phyloP scores from a whole-genome alignment of 2,329 filamentous ascomycete species.

The Fusarium odoratissimum region DNA sequence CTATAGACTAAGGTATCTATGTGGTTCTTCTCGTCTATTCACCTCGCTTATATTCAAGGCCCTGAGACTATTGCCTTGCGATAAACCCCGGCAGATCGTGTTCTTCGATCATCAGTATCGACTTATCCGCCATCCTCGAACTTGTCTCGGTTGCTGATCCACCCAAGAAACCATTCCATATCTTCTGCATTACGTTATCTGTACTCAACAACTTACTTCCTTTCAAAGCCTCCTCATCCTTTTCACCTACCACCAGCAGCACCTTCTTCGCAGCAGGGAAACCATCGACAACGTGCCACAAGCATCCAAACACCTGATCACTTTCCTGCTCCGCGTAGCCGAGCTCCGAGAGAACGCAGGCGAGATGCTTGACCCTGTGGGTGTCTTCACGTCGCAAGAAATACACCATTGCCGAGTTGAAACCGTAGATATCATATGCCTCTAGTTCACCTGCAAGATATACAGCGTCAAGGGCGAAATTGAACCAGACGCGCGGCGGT shows the following conservation, averaged over 20 bases:
- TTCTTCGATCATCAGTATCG: slow-evolving; percentile 59
- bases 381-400: slow-evolving; percentile 59
- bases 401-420: slow-evolving; percentile 62
- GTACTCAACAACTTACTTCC: slow-evolving; percentile 45
- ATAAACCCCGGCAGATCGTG: slow-evolving; percentile 53
- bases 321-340: slow-evolving; percentile 55
- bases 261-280: slow-evolving; percentile 53
- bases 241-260: slow-evolving; percentile 55
- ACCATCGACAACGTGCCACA: slow-evolving; percentile 62
- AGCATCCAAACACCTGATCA: slow-evolving; percentile 59
- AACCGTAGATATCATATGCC: slow-evolving; percentile 58
- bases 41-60: neutral
- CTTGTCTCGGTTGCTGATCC: slow-evolving; percentile 54
- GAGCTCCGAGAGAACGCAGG: slow-evolving; percentile 58
- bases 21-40: neutral
- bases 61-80: slow-evolving; percentile 32
- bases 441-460: slow-evolving; percentile 62
- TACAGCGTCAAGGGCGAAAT: slow-evolving; percentile 59
- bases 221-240: slow-evolving; percentile 51
- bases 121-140: slow-evolving; percentile 55
- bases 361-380: slow-evolving; percentile 56
- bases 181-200: slow-evolving; percentile 59
- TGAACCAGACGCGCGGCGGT: slow-evolving; percentile 59
- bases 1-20: neutral
- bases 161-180: slow-evolving; percentile 60